Evolutionary conservation across 2,329 filamentous ascomycete species (phyloP).

Genomic region (Aureobasidium sp.): DNA sequence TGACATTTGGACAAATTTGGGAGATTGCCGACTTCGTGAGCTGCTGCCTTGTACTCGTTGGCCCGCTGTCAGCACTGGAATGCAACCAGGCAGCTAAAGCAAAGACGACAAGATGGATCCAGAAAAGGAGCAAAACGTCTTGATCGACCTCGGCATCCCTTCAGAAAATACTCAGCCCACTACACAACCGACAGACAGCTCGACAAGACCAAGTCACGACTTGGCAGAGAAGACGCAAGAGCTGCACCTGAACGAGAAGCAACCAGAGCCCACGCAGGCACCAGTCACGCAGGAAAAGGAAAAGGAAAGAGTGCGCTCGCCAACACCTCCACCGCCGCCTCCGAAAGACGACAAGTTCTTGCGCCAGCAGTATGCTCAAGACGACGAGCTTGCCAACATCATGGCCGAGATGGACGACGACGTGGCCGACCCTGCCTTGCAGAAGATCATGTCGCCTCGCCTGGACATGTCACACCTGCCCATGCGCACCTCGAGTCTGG

Average conservation of each 20-base stretch:
- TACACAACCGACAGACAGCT: background rate
- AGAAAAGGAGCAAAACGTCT: background rate
- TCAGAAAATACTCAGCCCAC: background rate
- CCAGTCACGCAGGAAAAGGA: background rate
- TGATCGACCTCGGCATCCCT: conserved; percentile 6
- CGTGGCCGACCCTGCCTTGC: conserved; percentile 47
- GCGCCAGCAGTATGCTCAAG: conserved; percentile 18
- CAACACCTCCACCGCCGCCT: conserved; percentile 24
- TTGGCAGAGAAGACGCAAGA: background rate
- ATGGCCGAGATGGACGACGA: conserved; percentile 90
- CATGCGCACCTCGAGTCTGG: conserved; percentile 77
- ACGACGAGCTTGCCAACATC: conserved; percentile 80
- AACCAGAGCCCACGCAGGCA: background rate
- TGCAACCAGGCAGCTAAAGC: background rate
- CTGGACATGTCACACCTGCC: conserved; percentile 78
- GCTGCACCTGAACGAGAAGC: conserved; percentile 1
- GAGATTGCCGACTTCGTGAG: background rate
- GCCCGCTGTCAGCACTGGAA: background rate
- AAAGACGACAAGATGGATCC: conserved; percentile 1
- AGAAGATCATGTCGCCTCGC: conserved; percentile 87
- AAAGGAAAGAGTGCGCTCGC: conserved; percentile 15
- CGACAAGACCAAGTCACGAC: background rate
- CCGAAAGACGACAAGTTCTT: conserved; percentile 21
- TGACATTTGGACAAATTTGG: background rate
- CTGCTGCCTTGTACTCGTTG: background rate